phyloP scores from a whole-genome alignment of 441 rosid species.

The Metrosideros polymorpha region DNA sequence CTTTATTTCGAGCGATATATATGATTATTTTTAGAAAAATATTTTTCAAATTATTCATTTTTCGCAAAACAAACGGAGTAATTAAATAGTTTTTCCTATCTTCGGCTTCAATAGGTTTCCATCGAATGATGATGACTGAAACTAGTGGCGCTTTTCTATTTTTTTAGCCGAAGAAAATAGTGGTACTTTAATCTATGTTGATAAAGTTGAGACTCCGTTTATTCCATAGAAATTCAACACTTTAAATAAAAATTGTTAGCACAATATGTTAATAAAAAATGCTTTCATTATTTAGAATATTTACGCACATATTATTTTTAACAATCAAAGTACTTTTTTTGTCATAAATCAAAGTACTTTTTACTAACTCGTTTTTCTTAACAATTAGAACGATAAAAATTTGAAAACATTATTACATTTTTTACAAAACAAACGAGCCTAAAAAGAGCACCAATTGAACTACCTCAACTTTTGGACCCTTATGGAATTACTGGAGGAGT shows the following conservation, averaged over 20 bases:
- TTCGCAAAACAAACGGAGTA: background rate
- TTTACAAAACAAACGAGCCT: background rate
- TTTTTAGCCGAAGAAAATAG: background rate
- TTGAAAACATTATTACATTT: background rate
- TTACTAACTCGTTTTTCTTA: background rate
- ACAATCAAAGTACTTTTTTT: background rate
- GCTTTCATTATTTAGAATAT: background rate
- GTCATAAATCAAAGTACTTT: background rate
- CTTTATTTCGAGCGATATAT: background rate
- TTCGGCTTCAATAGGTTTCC: background rate
- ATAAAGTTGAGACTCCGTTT: background rate
- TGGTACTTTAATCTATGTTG: background rate
- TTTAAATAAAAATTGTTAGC: background rate
- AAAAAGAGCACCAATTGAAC: background rate
- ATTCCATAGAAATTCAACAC: background rate
- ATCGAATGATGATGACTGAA: background rate
- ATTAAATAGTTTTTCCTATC: background rate
- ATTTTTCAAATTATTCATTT: background rate
- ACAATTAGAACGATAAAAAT: background rate
- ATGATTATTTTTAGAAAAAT: background rate
- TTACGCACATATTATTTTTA: background rate
- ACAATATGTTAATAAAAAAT: background rate
- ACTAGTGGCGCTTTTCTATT: background rate
- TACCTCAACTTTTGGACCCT: too few species aligned
- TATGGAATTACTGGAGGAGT: too few species aligned